These are phyloP conservation scores for Flagelloscypha sp. DNA, from an alignment of 768 basidiomycete genomes.

Conservation along the genomic window DNA sequence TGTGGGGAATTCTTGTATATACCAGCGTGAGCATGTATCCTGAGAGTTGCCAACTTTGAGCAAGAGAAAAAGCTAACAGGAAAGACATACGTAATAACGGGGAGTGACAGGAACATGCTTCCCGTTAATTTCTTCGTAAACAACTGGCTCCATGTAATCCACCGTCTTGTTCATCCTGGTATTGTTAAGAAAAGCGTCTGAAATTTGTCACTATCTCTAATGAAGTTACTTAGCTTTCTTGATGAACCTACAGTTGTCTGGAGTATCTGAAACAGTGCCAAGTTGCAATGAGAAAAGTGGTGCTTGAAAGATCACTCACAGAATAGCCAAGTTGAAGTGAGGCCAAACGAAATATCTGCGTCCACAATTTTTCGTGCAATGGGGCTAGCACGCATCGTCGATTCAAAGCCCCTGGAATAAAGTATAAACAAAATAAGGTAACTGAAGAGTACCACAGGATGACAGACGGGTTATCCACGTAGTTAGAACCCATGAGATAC, in stretches of 20 bases:
- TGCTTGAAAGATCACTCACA: too few species aligned
- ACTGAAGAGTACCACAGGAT: too few species aligned
- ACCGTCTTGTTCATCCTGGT: conserved; percentile 29
- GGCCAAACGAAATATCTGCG: conserved; percentile 37
- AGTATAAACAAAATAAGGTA: too few species aligned
- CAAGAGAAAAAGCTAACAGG: too few species aligned
- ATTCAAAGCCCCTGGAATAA: conserved; percentile 48
- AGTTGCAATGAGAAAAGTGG: too few species aligned
- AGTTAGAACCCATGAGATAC: conserved; percentile 41
- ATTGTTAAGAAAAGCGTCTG: conserved; percentile 41
- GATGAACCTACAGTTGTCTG: conserved; percentile 27
- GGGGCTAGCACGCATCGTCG: conserved; percentile 43
- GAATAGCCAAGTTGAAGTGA: too few species aligned
- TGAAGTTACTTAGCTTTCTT: too few species aligned
- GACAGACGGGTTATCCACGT: conserved; percentile 45
- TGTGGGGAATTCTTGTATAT: too few species aligned
- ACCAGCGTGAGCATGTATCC: conserved; percentile 36
- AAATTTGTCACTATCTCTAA: too few species aligned
- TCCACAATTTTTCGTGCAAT: conserved; percentile 54
- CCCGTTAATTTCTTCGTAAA: conserved; percentile 36
- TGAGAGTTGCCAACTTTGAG: too few species aligned
- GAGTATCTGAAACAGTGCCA: conserved; percentile 13
- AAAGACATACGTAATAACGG: conserved; percentile 35
- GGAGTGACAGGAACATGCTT: conserved; percentile 36
- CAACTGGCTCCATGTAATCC: conserved; percentile 40